Conservation (phyloP, 2,329 filamentous ascomycete species). For the Juglanconis sp. region DNA sequence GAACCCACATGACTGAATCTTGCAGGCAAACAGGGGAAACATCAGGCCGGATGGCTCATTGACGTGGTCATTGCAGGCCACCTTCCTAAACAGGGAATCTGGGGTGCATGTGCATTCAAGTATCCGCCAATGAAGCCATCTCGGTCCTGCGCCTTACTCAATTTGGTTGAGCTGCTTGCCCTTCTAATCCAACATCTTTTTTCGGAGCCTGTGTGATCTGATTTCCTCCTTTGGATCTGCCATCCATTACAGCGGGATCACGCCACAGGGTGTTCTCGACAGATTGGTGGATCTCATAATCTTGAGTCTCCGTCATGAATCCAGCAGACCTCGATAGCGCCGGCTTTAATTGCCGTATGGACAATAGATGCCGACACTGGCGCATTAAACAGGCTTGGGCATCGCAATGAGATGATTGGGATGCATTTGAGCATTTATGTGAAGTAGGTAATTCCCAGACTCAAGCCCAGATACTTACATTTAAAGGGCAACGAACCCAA, state of each 20-base stretch:
- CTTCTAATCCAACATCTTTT: neutral
- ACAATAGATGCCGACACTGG: neutral
- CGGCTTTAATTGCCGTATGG: neutral
- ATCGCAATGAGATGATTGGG: no score
- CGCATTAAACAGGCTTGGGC: neutral
- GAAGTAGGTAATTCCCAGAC: no score
- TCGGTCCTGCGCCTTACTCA: neutral
- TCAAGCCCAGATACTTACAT: no score
- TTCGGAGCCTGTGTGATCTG: neutral
- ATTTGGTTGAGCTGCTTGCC: neutral
- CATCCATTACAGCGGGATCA: neutral
- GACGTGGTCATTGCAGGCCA: neutral
- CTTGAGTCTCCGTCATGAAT: neutral
- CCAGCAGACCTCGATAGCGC: neutral
- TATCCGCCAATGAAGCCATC: neutral
- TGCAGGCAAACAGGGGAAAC: neutral
- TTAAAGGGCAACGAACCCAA: neutral
- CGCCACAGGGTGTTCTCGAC: neutral
- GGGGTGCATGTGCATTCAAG: neutral
- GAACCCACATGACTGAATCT: no score
- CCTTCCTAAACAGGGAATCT: neutral
- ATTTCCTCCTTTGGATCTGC: neutral
- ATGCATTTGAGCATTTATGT: no score
- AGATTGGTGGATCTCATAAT: conserved; percentile 3
- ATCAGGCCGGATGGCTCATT: neutral